phyloP scores from a whole-genome alignment of 1,284 basidiomycete genomes.

The Leccinum pallidistipes region DNA sequence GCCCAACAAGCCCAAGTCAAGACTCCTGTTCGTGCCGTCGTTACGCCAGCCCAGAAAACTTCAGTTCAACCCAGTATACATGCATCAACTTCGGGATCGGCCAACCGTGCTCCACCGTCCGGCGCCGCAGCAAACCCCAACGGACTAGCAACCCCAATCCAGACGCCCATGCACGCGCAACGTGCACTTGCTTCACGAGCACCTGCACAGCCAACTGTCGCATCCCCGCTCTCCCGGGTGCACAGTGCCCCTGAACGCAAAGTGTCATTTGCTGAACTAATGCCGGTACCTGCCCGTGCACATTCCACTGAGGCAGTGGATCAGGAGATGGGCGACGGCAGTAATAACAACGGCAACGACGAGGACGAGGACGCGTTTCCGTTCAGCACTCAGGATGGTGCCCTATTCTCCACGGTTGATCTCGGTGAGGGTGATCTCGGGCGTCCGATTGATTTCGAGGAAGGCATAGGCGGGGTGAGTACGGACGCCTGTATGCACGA shows the following conservation, averaged over 20 bases:
- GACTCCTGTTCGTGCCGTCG: not conserved
- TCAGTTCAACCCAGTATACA: not conserved
- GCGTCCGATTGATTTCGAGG: slow-evolving; percentile 51
- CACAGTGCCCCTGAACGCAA: slow-evolving; percentile 8
- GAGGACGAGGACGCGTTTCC: slow-evolving; percentile 42
- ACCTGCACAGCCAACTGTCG: slow-evolving; percentile 1
- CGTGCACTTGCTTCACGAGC: slow-evolving; percentile 9
- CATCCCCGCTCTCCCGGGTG: slow-evolving; percentile 18
- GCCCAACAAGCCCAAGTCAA: slow-evolving; percentile 11
- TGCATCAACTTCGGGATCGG: slow-evolving; percentile 1
- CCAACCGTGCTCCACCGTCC: not conserved
- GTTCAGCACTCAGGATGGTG: slow-evolving; percentile 64
- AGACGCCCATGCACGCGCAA: slow-evolving; percentile 14
- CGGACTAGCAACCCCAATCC: slow-evolving; percentile 24
- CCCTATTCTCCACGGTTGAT: slow-evolving; percentile 58
- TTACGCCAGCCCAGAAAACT: not conserved
- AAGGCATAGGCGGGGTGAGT: slow-evolving; percentile 25
- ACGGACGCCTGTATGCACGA: slow-evolving; percentile 12
- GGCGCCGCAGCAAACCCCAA: slow-evolving; percentile 3
- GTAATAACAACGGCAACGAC: slow-evolving; percentile 1
- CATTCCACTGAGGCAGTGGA: not conserved
- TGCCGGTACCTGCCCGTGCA: not conserved
- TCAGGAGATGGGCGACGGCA: slow-evolving; percentile 17
- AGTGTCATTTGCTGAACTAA: slow-evolving; percentile 14
- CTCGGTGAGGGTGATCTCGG: slow-evolving; percentile 46